Evolutionary conservation across 2,329 filamentous ascomycete genomes (phyloP).

Genomic region (Penicillium sp.): DNA sequence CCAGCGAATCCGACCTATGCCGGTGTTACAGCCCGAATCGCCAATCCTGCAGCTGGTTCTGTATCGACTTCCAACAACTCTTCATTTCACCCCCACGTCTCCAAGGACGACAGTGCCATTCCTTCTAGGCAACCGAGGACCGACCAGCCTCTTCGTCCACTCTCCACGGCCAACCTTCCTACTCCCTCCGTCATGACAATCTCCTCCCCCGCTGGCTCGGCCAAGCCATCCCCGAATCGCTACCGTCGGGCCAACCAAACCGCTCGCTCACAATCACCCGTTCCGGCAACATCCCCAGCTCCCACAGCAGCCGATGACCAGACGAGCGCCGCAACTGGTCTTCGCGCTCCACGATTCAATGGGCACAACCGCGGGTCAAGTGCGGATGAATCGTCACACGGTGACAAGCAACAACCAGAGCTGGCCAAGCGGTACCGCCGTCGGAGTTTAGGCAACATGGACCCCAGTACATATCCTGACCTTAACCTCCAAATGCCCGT

Average conservation of each 20-base stretch:
- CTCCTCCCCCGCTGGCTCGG: constrained; percentile 53
- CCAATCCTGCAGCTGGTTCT: constrained; percentile 56
- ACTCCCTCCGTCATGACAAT: constrained; percentile 56
- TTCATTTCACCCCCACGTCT: constrained; percentile 47
- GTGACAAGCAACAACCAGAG: constrained; percentile 60
- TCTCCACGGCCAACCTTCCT: constrained; percentile 56
- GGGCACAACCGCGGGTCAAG: constrained; percentile 63
- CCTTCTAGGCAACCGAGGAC: constrained; percentile 43
- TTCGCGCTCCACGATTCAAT: constrained; percentile 44
- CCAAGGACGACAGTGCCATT: constrained; percentile 56
- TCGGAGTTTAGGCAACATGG: constrained; percentile 76
- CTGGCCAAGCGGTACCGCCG: constrained; percentile 77
- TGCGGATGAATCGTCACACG: constrained; percentile 71
- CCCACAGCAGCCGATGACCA: constrained; percentile 47
- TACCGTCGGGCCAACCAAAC: constrained; percentile 72
- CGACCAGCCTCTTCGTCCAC: constrained; percentile 44
- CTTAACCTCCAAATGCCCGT: constrained; percentile 38
- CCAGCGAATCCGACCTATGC: constrained; percentile 36
- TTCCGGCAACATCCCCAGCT: constrained; percentile 8
- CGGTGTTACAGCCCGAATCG: constrained; percentile 39
- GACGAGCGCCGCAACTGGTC: constrained; percentile 34
- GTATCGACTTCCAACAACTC: constrained; percentile 59
- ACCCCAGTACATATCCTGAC: constrained; percentile 46
- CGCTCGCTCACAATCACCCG: constrained; percentile 25
- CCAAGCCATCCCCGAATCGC: constrained; percentile 77